These are phyloP conservation scores for Vigna unguiculata DNA, from an alignment of 306 rosid species.

Conservation along the genomic window DNA sequence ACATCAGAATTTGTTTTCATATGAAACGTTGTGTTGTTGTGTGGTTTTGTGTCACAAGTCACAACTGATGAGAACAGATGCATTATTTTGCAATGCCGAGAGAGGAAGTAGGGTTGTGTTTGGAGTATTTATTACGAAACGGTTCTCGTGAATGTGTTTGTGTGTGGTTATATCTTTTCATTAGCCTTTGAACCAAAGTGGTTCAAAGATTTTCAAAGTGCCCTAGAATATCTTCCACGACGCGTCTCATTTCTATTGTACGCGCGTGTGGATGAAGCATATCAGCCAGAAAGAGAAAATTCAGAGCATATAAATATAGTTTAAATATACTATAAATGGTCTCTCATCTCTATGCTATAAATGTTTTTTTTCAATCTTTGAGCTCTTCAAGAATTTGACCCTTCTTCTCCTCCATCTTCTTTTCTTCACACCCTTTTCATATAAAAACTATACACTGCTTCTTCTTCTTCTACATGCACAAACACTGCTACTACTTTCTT, in stretches of 20 bases:
- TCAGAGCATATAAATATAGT: constrained; percentile 3
- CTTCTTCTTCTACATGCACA: constrained; percentile 55
- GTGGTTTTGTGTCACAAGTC: not conserved
- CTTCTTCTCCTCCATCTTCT: constrained; percentile 44
- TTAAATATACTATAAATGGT: constrained; percentile 48
- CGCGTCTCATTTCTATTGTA: constrained; percentile 48
- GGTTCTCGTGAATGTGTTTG: constrained; percentile 18
- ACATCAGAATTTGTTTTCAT: not conserved
- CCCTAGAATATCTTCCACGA: constrained; percentile 34
- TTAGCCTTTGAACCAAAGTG: constrained; percentile 43
- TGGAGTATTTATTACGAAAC: constrained; percentile 25
- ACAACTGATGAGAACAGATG: not conserved
- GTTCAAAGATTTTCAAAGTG: constrained; percentile 42
- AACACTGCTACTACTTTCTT: constrained; percentile 33
- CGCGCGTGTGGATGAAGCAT: constrained; percentile 33
- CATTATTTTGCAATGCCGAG: not conserved
- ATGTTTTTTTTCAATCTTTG: constrained; percentile 42
- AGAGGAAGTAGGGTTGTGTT: not conserved
- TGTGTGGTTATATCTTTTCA: constrained; percentile 36
- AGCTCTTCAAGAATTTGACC: constrained; percentile 52
- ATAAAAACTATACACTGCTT: not conserved
- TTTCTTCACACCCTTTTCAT: constrained; percentile 17
- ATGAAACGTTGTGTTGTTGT: constrained; percentile 5
- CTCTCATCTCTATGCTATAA: constrained; percentile 41
- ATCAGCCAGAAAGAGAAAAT: constrained; percentile 27